Conservation (phyloP, 345 rosid genomes). For the Arabidopsis arenosa region DNA sequence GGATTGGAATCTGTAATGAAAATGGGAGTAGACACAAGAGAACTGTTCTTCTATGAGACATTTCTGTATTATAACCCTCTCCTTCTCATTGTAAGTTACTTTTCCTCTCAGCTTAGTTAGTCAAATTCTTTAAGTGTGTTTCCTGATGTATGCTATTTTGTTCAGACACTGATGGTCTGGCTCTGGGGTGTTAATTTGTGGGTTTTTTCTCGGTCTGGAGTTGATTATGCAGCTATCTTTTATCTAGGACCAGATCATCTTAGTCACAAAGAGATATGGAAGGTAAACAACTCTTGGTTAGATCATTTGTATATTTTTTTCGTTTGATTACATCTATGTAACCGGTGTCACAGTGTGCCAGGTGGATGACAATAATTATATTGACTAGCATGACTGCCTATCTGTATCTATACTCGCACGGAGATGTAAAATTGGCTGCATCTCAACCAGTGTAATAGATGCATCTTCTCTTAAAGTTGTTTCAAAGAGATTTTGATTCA, state of each 20-base stretch:
- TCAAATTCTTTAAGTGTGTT: conserved; percentile 4
- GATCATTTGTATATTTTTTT: neutral
- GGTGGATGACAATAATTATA: conserved; percentile 93
- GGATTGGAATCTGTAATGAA: conserved; percentile 97
- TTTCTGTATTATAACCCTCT: conserved; percentile 97
- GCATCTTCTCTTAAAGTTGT: conserved; percentile 59
- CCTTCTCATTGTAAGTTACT: conserved; percentile 83
- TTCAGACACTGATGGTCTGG: conserved; percentile 96
- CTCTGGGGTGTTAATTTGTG: conserved; percentile 95
- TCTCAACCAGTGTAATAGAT: conserved; percentile 99
- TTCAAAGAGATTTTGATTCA: conserved; percentile 15
- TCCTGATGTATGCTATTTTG: conserved; percentile 21
- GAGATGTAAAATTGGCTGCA: conserved; percentile 94
- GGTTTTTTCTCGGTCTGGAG: conserved; percentile 81
- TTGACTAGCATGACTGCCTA: conserved; percentile 96
- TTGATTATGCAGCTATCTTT: conserved; percentile 79
- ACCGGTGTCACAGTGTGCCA: conserved; percentile 67
- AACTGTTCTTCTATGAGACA: conserved; percentile 88
- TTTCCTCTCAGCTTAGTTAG: neutral
- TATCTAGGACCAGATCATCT: conserved; percentile 90
- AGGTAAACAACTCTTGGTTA: conserved; percentile 54
- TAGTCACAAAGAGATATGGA: conserved; percentile 90
- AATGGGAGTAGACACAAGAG: conserved; percentile 83
- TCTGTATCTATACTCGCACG: conserved; percentile 92
- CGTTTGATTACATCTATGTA: neutral